Base-by-base conservation (phyloP, 352 stramenopile genomes). In the Elongisporangium anandrum region DNA sequence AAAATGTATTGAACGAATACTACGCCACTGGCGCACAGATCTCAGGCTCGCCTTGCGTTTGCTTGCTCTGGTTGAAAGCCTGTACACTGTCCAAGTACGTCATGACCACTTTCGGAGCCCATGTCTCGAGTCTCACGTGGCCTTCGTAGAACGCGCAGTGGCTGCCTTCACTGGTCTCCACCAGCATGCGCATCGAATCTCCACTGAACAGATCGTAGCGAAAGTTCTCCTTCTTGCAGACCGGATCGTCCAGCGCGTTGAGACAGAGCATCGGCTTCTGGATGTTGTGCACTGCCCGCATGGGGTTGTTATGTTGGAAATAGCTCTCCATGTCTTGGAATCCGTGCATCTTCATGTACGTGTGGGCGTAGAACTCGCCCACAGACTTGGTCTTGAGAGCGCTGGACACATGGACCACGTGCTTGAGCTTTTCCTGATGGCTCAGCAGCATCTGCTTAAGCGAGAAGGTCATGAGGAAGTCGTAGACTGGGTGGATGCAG, bases 11-110 rank as follows among this genome's bases (percentile, higher is more conserved):
- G n/a, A n/a, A n/a, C n/a, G n/a, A n/a, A n/a, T n/a, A n/a, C 13
- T 41, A 41, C 5, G 29, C 29, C 29, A 41, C 29, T 41, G 29
- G 29, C 9, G 29, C 29, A 8, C 29, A 15, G 29, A 8, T 41
- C 29, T 41, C 13, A 41, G 13, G 29, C 29, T 41, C 5, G 1
- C 13, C 29, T 8, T 41, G 29, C 29, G 29, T 15, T 8, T 41
- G 29, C 29, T 41, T 41, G 5, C 4, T 15, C 9, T 41, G 29
- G 13, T 64, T 48, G 45, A 71, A 91, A 57, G 75, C 79, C 7
- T 79, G 79, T 15, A 90, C 66, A 10, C 60, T 60, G n/a, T 84
- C 62, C 9, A 94, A 68, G 54, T 94, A 94, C 23, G 67, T 65
- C 64, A 94, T 77, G 3, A 79, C 75, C 16, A 67, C 74, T 39